Base-by-base conservation (phyloP, 768 basidiomycete genomes). In the Ramaria rubella region DNA sequence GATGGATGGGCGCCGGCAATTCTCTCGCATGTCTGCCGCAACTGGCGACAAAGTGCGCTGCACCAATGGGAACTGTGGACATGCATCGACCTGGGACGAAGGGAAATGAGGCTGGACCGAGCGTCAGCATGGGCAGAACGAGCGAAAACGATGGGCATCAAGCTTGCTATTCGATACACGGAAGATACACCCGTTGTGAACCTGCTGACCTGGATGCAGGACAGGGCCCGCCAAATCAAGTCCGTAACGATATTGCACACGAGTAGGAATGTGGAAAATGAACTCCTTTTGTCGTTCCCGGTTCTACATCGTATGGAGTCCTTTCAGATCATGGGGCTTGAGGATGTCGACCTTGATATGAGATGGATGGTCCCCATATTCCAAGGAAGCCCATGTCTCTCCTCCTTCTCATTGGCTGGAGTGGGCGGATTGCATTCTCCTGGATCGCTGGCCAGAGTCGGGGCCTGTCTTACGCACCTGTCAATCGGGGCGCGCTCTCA, bases 1-100 rank as follows among this genome's bases (percentile, higher is more conserved):
- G 12, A 29, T 30, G 24, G 14, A 12, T 12, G 23, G 26, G 27
- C 42, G 23, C 38, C 52, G 12, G 12, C 42, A 27, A 17, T 23
- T 7, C 21, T 54, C n/a, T 54, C 52, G 23, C 52, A 54, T 19
- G 52, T 54, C 8, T 54, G 52, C 42, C 34, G n/a, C 17, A 19
- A 21, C 4, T 54, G 52, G 52, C 38, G 38, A 21, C 24, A 54
- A 8, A 30, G 23, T n/a, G 52, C 52, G 19, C 14, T 54, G 24
- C 17, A 38, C 40, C 38, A 42, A 19, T 27, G 17, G 4, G n/a
- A 14, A 27, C 27, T 54, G 17, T 54, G 52, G 52, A 21, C 21
- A 11, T 15, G 42, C 23, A 54, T 54, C 34, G 27, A 40, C 5
- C 30, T 54, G 52, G 52, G 42, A 15, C 21, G 38, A 14, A 54